Evolutionary conservation across 371 early-diverging fungal genomes (phyloP), one percentile per base, ranked within the genome.

Genomic region (Capniomyces stellatus): DNA sequence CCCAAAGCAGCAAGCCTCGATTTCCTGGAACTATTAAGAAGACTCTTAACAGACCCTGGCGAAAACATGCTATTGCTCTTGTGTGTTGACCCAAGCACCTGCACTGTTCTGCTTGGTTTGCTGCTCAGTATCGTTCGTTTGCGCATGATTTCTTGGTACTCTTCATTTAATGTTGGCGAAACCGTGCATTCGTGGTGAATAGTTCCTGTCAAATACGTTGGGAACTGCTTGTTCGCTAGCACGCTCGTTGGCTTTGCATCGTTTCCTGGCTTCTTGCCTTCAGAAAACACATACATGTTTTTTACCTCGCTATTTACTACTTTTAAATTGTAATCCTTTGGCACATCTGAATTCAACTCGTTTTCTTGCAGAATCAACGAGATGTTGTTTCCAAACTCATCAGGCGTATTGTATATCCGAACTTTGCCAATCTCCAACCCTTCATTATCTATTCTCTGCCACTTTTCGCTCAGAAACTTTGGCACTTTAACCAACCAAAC

Each of bases 401-500:
- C 72, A 1, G 72, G 58, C 75, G 71, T 47, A 42, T 72, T 76
- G 56, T 81, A 82, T 49, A 92, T 83, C 52, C 87, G 76, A 52
- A 92, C 71, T 43, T 69, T 81, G 39, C 89, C 93, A 29, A 90
- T 70, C 51, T 82, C 81, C n/a, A 51, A 58, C 1, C 66, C 69
- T 12, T 75, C 67, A 23, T 78, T 75, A 1, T 81, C 81, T 54
- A 81, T 69, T 48, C 52, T 52, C 48, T 77, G 77, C 93, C 92
- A 92, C 55, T 75, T 75, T 15, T 89, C 79, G 2, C 86, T 84
- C 43, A 93, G 63, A 59, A 89, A 92, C 54, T 73, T 73, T 1
- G 94, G 94, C 10, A 91, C 86, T 64, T 90, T 92, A 40, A 89
- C 90, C 10, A 90, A 76, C 91, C 91, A 90, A 22, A 85, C 85